Evolutionary conservation across 306 rosid species (phyloP).

Genomic region (Quercus rubra): DNA sequence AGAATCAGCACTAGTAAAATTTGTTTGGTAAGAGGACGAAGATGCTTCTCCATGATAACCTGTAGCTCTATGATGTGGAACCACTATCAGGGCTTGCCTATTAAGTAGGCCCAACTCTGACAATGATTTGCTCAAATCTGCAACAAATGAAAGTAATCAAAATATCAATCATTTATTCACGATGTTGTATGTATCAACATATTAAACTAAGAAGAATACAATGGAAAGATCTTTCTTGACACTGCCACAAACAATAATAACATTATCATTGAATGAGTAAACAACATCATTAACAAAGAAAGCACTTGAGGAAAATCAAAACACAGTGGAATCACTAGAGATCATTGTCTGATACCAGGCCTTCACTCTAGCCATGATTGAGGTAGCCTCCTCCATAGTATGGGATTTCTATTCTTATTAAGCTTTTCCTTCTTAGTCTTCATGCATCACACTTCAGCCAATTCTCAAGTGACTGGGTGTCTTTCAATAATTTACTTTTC

Average conservation of each 20-base stretch:
- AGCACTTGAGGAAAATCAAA: neutral
- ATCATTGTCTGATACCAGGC: too few relatives aligned
- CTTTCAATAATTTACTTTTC: too few relatives aligned
- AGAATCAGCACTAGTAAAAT: conserved; percentile 15
- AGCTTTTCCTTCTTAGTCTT: too few relatives aligned
- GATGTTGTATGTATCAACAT: neutral
- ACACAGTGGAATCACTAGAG: neutral
- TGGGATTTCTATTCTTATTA: too few relatives aligned
- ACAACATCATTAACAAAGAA: neutral
- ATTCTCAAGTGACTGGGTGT: too few relatives aligned
- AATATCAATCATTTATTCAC: neutral
- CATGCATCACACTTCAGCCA: too few relatives aligned
- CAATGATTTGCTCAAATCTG: conserved; percentile 44
- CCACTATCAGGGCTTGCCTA: conserved; percentile 54
- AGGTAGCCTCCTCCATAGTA: too few relatives aligned
- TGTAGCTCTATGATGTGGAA: conserved; percentile 31
- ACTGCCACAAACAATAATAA: neutral
- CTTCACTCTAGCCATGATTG: too few relatives aligned
- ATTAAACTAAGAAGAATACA: neutral
- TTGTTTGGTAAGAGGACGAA: conserved; percentile 16
- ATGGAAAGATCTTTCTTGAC: neutral
- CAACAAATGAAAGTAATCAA: neutral
- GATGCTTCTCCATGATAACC: conserved; percentile 9
- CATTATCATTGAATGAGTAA: neutral
- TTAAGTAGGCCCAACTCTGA: conserved; percentile 48